Base-by-base conservation (phyloP, 805 yeast genomes). In the Metschnikowia vanudenii region DNA sequence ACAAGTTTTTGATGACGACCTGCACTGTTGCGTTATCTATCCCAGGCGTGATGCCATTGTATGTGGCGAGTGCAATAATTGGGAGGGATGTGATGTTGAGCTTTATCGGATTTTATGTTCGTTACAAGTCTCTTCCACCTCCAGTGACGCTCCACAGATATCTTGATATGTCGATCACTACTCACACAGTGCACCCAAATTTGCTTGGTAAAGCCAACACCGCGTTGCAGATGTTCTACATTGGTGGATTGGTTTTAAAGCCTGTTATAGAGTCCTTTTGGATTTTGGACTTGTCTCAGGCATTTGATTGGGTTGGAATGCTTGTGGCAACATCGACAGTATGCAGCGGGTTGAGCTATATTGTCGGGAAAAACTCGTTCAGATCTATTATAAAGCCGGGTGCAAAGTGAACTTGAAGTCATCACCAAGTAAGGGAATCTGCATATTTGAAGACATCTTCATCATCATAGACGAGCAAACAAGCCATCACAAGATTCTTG, bases 151-250 rank as follows among this genome's bases (percentile, higher is more conserved):
- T 88, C 52, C 54, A 61, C 18, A 73, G 94, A 46, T 89, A 75
- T 62, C 83, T 89, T 76, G 96, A 94, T 63, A 78, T 92, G 65
- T 53, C 58, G 51, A 78, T 81, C 50, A 92, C 85, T 3, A 84
- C 90, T 19, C 96, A 89, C 0, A 88, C 87, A 47, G 96, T 95
- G 2, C 86, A 77, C 48, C 99, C 99, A 1, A 88, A 95, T 4
- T 69, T 75, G 32, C 80, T 95, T 19, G 89, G 96, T 11, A 92
- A 92, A 62, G 76, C 82, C 64, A 94, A 94, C 68, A 94, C 99
- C 0, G 88, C 84, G 1, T 76, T 94, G 50, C 99, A 94, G 63
- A 92, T 94, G 97, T 61, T 87, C 2, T 91, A 91, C 57, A 77
- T 94, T 37, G 96, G 75, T 7, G 68, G 71, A 24, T 60, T 71